These are phyloP conservation scores for Aspergillus sp. DNA, from an alignment of 2,329 filamentous ascomycete species.

Conservation along the genomic window DNA sequence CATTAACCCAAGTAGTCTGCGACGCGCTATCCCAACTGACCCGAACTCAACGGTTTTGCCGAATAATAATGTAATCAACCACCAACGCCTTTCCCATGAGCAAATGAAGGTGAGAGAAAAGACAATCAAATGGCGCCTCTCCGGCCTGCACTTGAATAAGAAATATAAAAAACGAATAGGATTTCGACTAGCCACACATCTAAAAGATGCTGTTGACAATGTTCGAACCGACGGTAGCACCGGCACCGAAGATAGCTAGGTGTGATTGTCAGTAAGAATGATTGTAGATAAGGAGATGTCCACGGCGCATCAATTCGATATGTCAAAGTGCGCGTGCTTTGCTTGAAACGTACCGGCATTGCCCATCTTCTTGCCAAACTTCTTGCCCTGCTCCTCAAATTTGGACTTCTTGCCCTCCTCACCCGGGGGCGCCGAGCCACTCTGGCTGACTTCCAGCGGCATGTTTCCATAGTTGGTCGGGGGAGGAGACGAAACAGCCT, in stretches of 20 bases:
- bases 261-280: constrained; percentile 22
- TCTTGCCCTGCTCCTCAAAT: constrained; percentile 77
- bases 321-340: background rate
- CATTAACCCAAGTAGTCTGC: background rate
- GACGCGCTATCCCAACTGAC: background rate
- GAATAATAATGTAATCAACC: constrained; percentile 20
- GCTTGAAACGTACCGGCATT: constrained; percentile 54
- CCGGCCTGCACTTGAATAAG: constrained; percentile 3
- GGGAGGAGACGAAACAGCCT: constrained; percentile 45
- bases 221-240: constrained; percentile 85
- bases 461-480: constrained; percentile 58
- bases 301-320: background rate
- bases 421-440: constrained; percentile 44
- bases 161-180: background rate
- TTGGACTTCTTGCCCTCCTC: constrained; percentile 58
- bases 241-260: constrained; percentile 85
- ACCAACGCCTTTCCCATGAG: constrained; percentile 38
- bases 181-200: constrained; percentile 17
- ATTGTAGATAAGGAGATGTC: background rate
- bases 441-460: constrained; percentile 73
- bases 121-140: constrained; percentile 4
- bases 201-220: constrained; percentile 91
- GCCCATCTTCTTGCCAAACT: constrained; percentile 93
- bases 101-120: constrained; percentile 16
- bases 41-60: background rate